phyloP scores from a whole-genome alignment of 352 stramenopile species.

The Phytophthora boehmeriae region DNA sequence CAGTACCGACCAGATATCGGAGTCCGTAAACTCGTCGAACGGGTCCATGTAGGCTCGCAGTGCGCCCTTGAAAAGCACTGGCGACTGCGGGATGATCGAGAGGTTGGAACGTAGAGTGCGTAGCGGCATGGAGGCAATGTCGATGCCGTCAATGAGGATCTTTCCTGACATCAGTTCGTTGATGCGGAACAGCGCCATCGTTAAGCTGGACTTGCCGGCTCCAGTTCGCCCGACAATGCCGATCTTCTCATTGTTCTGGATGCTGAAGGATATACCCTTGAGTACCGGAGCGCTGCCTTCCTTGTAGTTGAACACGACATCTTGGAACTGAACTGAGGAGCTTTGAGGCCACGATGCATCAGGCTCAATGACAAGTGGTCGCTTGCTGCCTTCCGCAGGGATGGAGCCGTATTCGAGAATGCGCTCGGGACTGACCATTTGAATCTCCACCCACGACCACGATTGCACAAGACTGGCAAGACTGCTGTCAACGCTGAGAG shows the following conservation, averaged over 20 bases:
- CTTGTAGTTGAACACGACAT: slow-evolving; percentile 85
- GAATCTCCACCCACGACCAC: slow-evolving; percentile 52
- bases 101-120: slow-evolving; percentile 36
- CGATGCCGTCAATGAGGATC: slow-evolving; percentile 51
- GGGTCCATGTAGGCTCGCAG: slow-evolving; percentile 91
- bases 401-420: slow-evolving; percentile 45
- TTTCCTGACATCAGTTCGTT: slow-evolving; percentile 67
- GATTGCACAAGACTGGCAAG: slow-evolving; percentile 69
- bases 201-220: slow-evolving; percentile 85
- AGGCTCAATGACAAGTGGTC: slow-evolving; percentile 21
- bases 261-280: slow-evolving; percentile 57
- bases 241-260: slow-evolving; percentile 66
- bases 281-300: slow-evolving; percentile 47
- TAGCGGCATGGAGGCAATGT: slow-evolving; percentile 41
- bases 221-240: slow-evolving; percentile 90
- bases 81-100: slow-evolving; percentile 65
- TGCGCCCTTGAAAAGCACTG: slow-evolving; percentile 91
- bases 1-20: slow-evolving; percentile 80
- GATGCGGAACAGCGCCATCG: slow-evolving; percentile 87
- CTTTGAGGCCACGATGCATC: slow-evolving; percentile 64
- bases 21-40: slow-evolving; percentile 79
- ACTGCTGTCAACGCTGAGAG: slow-evolving; percentile 77
- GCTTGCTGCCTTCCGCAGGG: slow-evolving; percentile 25
- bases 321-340: slow-evolving; percentile 82
- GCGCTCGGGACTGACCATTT: slow-evolving; percentile 67